Evolutionary conservation across 1,284 basidiomycete species (phyloP).

Genomic region (Anthracocystis setariae): DNA sequence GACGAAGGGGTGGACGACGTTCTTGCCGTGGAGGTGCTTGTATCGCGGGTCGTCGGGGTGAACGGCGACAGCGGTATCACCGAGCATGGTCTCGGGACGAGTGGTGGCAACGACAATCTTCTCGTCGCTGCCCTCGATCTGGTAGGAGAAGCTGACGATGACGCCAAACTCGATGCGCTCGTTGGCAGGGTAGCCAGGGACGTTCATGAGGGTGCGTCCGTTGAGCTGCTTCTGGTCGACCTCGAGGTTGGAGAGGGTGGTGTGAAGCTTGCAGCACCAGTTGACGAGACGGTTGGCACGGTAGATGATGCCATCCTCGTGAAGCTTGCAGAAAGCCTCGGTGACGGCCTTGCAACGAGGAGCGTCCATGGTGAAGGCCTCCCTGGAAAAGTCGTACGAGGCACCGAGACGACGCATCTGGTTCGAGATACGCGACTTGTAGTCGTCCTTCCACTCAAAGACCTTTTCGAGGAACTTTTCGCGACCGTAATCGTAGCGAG

Average conservation of each 20-base stretch:
- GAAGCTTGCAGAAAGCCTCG: constrained; percentile 89
- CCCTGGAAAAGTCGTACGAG: constrained; percentile 91
- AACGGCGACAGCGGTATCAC: constrained; percentile 96
- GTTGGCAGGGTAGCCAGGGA: constrained; percentile 92
- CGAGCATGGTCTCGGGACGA: constrained; percentile 98
- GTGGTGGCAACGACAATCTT: constrained; percentile 94
- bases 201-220: constrained; percentile 85
- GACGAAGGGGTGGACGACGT: constrained; percentile 89
- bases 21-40: constrained; percentile 94
- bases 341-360: constrained; percentile 77
- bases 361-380: constrained; percentile 95
- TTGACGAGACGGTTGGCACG: constrained; percentile 97
- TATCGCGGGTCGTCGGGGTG: constrained; percentile 95
- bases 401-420: constrained; percentile 91
- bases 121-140: constrained; percentile 86
- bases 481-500: constrained; percentile 91
- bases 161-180: constrained; percentile 98
- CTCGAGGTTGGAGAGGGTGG: constrained; percentile 95
- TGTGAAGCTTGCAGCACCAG: constrained; percentile 97
- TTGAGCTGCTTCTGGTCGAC: constrained; percentile 94
- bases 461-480: constrained; percentile 92
- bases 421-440: constrained; percentile 87
- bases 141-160: constrained; percentile 94
- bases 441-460: constrained; percentile 97
- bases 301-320: constrained; percentile 94